Conservation (phyloP, 2,329 filamentous ascomycete genomes). For the Aspergillus puulaauensis region DNA sequence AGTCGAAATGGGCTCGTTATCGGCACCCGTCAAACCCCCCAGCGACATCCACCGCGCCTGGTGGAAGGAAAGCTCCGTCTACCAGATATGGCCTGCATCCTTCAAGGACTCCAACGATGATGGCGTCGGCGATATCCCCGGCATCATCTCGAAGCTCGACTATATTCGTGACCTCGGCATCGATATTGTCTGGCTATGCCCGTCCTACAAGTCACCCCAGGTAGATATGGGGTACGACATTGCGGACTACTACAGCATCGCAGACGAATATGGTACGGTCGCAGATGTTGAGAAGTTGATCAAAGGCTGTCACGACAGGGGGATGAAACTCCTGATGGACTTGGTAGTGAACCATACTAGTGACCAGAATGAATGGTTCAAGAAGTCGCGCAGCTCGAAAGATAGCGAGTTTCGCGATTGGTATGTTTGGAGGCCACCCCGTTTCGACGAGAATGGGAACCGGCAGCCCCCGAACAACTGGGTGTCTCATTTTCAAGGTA, state of each 20-base stretch:
- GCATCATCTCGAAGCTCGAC: slow-evolving; percentile 64
- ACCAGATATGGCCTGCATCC: slow-evolving; percentile 61
- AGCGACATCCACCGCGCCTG: slow-evolving; percentile 34
- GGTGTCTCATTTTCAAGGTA: slow-evolving; percentile 47
- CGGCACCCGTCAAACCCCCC: slow-evolving; percentile 7
- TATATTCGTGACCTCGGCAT: slow-evolving; percentile 63
- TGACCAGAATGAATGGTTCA: slow-evolving; percentile 70
- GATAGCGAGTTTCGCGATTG: slow-evolving; percentile 66
- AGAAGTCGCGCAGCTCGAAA: slow-evolving; percentile 61
- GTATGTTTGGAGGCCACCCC: slow-evolving; percentile 61
- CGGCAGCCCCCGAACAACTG: slow-evolving; percentile 70
- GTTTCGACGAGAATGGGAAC: slow-evolving; percentile 56
- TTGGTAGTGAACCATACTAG: slow-evolving; percentile 78
- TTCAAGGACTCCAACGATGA: slow-evolving; percentile 52
- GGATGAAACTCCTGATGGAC: slow-evolving; percentile 71
- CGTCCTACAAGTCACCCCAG: slow-evolving; percentile 54
- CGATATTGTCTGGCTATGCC: slow-evolving; percentile 59
- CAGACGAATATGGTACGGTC: slow-evolving; percentile 66
- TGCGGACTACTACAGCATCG: slow-evolving; percentile 63
- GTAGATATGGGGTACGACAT: slow-evolving; percentile 57
- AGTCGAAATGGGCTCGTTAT: slow-evolving; percentile 1
- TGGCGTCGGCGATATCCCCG: slow-evolving; percentile 65
- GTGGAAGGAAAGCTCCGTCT: slow-evolving; percentile 60
- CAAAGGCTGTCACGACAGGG: slow-evolving; percentile 57
- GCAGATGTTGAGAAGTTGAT: slow-evolving; percentile 65